Base-by-base conservation (phyloP, 257 asterid species). In the Fraxinus excelsior region DNA sequence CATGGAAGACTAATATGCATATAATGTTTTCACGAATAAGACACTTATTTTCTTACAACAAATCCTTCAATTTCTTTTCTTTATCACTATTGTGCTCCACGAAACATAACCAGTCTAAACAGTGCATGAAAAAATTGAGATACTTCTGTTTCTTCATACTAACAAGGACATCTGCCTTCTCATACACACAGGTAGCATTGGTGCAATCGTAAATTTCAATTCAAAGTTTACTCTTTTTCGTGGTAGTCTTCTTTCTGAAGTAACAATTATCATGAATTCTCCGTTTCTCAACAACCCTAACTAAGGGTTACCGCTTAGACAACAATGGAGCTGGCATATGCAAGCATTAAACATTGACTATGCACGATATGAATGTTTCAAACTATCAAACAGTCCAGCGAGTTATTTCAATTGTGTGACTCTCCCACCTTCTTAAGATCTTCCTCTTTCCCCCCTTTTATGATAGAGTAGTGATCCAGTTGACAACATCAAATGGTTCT, bases 391-490 rank as follows among this genome's bases (percentile, higher is more conserved):
- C 74, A 51, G 29, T 32, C 42, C 31, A 37, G 37, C 62, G 46
- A 21, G 28, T 6, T 32, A 32, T 19, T 29, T 31, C 8, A 72
- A 9, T 75, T 23, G 66, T 34, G 21, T 32, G 6, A 70, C 53
- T 46, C 19, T 72, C 13, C 3, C 62, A n/a, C 73, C 28, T 53
- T 67, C 49, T 71, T 49, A 65, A 67, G 25, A 12, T 42, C 18
- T 67, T 58, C 66, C 28, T 49, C 3, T 49, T 49, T 67, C 3
- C 51, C 29, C 40, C 25, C 44, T 44, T n/a, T 14, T 25, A 21
- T 76, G 38, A 58, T 37, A 68, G 56, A 51, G 70, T 70, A n/a
- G 65, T 49, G 19, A 68, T 58, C 64, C 64, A 9, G 46, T 25
- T 13, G 35, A 51, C 14, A 32, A 25, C 38, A 18, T 32, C 37